Conservation (phyloP, 2,329 filamentous ascomycete genomes). For the Colletotrichum karsti region DNA sequence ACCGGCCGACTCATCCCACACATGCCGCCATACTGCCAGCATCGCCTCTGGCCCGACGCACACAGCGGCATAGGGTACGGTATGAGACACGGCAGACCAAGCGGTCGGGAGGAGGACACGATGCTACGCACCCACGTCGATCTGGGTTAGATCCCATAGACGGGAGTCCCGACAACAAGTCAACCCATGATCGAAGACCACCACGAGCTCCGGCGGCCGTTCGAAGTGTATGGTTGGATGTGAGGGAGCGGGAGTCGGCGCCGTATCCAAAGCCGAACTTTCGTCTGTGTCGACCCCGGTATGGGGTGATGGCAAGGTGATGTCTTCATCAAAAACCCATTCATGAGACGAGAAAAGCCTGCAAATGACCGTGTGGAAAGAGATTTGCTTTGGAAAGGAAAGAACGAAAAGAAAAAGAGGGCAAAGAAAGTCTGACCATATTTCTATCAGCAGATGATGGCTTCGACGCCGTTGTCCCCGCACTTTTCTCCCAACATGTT, state of each 20-base stretch:
- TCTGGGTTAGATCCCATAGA: neutral
- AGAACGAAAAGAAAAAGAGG: neutral
- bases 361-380: neutral
- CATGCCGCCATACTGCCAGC: neutral
- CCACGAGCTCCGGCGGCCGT: neutral
- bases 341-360: neutral
- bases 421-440: conserved; percentile 22
- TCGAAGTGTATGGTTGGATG: neutral
- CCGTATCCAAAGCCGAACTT: neutral
- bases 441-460: conserved; percentile 29
- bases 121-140: neutral
- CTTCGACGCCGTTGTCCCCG: conserved; percentile 23
- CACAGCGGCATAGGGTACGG: neutral
- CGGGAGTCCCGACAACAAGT: neutral
- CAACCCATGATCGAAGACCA: neutral
- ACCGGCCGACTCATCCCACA: neutral
- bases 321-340: neutral
- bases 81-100: neutral
- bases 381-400: neutral
- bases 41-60: neutral
- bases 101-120: conserved; percentile 2
- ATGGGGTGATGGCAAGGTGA: conserved; percentile 14
- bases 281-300: neutral
- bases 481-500: conserved; percentile 17
- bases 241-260: neutral